These are phyloP conservation scores for Colletotrichum orchidophilum DNA, from an alignment of 2,329 filamentous ascomycete genomes.

Conservation along the genomic window DNA sequence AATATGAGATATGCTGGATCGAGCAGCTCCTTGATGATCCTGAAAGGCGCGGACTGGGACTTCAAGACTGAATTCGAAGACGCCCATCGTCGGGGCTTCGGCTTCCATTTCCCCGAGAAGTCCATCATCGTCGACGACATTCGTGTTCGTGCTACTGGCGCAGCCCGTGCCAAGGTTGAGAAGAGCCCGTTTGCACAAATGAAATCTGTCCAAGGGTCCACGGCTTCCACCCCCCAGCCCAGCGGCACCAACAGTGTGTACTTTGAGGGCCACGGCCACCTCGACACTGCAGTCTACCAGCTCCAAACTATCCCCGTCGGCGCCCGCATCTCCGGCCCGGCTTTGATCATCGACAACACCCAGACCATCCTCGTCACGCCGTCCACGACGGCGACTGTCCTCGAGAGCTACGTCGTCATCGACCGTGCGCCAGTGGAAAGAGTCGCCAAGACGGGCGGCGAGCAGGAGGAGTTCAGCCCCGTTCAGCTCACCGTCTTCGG, in stretches of 20 bases:
- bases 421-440: slow-evolving; percentile 36
- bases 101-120: slow-evolving; percentile 56
- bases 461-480: slow-evolving; percentile 71
- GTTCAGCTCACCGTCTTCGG: slow-evolving; percentile 80
- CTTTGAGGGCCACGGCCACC: slow-evolving; percentile 28
- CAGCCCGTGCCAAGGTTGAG: slow-evolving; percentile 27
- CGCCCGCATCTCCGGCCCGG: slow-evolving; percentile 62
- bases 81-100: slow-evolving; percentile 79
- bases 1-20: slow-evolving; percentile 55
- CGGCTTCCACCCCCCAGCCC: slow-evolving; percentile 71
- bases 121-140: slow-evolving; percentile 47
- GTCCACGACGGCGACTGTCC: slow-evolving; percentile 43
- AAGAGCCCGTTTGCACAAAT: slow-evolving; percentile 33
- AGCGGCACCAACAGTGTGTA: slow-evolving; percentile 60
- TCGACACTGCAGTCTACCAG: slow-evolving; percentile 25
- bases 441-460: slow-evolving; percentile 67
- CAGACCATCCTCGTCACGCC: slow-evolving; percentile 79
- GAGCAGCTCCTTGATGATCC: slow-evolving; percentile 51
- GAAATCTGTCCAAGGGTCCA: slow-evolving; percentile 18
- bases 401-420: slow-evolving; percentile 48
- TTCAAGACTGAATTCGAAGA: slow-evolving; percentile 75
- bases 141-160: slow-evolving; percentile 33
- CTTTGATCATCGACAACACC: slow-evolving; percentile 76
- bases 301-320: slow-evolving; percentile 25
- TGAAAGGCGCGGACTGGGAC: slow-evolving; percentile 40